Evolutionary conservation across 768 basidiomycete genomes (phyloP), one percentile per base, ranked within the genome.

Genomic region (Lactarius tabidus): DNA sequence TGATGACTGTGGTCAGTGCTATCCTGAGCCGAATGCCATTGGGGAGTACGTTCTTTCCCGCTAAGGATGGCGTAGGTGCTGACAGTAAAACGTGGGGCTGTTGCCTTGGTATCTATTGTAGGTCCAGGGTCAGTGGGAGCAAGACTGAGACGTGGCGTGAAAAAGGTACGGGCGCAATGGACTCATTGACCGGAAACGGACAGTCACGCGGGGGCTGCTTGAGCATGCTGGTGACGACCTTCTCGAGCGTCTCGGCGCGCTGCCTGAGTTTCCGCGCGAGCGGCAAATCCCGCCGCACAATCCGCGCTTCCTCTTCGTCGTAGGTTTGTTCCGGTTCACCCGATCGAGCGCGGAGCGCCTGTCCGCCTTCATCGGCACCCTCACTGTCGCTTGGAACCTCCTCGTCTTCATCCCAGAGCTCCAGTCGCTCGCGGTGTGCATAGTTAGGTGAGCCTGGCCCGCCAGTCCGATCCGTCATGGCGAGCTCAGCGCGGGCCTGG

Each of bases 401-500:
- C 23, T 89, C 87, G 15, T 89, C 88, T 71, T 90, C 89, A 66
- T 90, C 87, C 69, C 85, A 91, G 63, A 85, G 86, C 70, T 93
- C 90, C 45, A 89, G 88, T 14, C 89, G 81, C 67, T 82, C 79
- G 41, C 89, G 81, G 72, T 87, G 84, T n/a, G 72, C 70, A 70
- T 87, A 87, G 67, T 88, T 82, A 8, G 81, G 71, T 1, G 86
- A 82, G 1, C 82, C 79, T 4, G 85, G 80, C 2, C 88, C 90
- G 7, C 89, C 89, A 0, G 90, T 86, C 64, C 85, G 87, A 75
- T 91, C 90, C 8, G 88, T 87, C 90, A 93, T 92, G 39, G 89
- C 90, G 14, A 94, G 82, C 74, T 93, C 91, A 60, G 90, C 90
- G 35, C 91, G 84, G 5, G 89, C 91, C 74, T 94, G 92, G 9